phyloP scores from a whole-genome alignment of 768 basidiomycete species.

The Daedalea quercina region DNA sequence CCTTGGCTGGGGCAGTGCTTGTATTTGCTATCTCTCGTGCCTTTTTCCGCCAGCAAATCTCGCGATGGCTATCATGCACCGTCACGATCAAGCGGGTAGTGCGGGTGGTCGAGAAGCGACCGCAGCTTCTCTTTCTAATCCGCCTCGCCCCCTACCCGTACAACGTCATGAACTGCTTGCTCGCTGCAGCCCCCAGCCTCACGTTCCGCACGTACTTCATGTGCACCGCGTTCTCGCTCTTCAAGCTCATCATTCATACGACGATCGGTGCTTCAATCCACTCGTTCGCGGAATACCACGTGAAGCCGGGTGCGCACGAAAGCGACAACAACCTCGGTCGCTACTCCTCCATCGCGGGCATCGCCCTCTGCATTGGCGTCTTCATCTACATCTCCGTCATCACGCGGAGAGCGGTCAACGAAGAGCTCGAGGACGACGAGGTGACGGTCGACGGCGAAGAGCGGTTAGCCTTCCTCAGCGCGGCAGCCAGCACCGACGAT shows the following conservation, averaged over 20 bases:
- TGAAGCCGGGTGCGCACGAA: constrained; percentile 22
- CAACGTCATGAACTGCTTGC: constrained; percentile 93
- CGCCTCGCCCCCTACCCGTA: constrained; percentile 89
- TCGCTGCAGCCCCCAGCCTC: constrained; percentile 81
- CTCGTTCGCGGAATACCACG: constrained; percentile 69
- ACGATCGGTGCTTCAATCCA: constrained; percentile 80
- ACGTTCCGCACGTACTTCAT: constrained; percentile 71
- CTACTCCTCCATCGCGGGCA: constrained; percentile 63
- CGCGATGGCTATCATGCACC: constrained; percentile 65
- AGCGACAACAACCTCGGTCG: constrained; percentile 44
- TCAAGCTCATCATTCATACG: constrained; percentile 90
- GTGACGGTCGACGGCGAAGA: constrained; percentile 38
- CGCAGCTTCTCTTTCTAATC: constrained; percentile 84
- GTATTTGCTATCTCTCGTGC: constrained; percentile 79
- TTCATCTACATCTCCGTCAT: constrained; percentile 77
- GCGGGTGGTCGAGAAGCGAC: constrained; percentile 80
- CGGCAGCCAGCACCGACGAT: constrained; percentile 17
- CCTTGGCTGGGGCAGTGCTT: constrained; percentile 74
- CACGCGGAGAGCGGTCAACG: constrained; percentile 60
- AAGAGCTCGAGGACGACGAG: constrained; percentile 43
- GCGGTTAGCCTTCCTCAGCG: constrained; percentile 44
- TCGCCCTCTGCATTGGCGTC: constrained; percentile 65
- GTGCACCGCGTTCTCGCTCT: constrained; percentile 76
- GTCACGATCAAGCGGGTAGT: constrained; percentile 74
- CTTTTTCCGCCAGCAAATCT: constrained; percentile 64